Evolutionary conservation across 164 flowering plant genomes (phyloP).

Genomic region (Santalum album): DNA sequence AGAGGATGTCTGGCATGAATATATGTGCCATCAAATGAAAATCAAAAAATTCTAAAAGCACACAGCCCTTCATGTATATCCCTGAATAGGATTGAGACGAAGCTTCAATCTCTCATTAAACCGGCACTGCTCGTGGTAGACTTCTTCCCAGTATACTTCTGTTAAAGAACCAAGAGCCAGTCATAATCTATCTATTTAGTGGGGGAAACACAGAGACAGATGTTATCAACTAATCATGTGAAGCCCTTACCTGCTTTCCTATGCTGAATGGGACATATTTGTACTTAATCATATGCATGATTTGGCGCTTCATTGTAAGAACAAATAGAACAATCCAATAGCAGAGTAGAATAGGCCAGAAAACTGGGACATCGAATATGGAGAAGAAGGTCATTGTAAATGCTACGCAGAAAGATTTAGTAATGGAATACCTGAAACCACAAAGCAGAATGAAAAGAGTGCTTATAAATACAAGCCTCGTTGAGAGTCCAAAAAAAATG

Average conservation of each 20-base stretch:
- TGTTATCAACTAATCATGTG: too few species aligned
- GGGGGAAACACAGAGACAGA: neutral
- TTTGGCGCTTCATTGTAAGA: constrained; percentile 78
- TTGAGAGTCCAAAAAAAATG: too few species aligned
- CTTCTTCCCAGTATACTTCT: constrained; percentile 46
- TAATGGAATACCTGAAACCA: constrained; percentile 54
- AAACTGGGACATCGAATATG: constrained; percentile 67
- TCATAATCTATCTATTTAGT: too few species aligned
- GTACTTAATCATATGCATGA: constrained; percentile 69
- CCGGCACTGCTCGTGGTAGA: constrained; percentile 28
- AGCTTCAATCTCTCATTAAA: constrained; percentile 26
- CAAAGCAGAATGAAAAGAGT: neutral
- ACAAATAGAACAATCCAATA: constrained; percentile 70
- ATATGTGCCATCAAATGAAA: constrained; percentile 3
- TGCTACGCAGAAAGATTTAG: constrained; percentile 66
- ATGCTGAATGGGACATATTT: constrained; percentile 60
- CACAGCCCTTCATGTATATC: constrained; percentile 3
- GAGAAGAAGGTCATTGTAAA: constrained; percentile 73
- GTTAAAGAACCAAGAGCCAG: constrained; percentile 7
- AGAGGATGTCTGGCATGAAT: neutral
- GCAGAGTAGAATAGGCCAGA: constrained; percentile 72
- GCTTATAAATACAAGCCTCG: too few species aligned
- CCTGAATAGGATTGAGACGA: neutral
- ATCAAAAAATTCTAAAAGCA: constrained; percentile 10
- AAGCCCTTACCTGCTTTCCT: constrained; percentile 57